A percentile compares a stretch with the other conserved stretches of the same genome.
These are phyloP conservation scores for Exophiala dermatitidis DNA, from an alignment of 2,329 filamentous ascomycete species.

Conservation along the genomic window DNA sequence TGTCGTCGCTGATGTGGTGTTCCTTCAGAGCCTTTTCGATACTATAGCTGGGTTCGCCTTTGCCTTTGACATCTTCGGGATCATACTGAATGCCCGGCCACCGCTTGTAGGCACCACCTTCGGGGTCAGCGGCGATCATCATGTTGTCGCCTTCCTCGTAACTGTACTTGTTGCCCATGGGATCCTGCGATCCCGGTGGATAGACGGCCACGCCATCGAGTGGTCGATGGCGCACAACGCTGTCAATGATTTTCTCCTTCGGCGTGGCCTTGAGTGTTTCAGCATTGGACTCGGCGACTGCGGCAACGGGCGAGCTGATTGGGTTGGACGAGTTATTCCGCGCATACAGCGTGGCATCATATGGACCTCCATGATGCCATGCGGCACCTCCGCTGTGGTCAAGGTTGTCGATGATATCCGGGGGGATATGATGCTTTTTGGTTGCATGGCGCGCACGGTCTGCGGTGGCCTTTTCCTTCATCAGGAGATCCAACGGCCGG, in stretches of 20 bases:
- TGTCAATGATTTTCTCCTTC: conserved; percentile 66
- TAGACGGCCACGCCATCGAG: conserved; percentile 71
- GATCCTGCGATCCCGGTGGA: conserved; percentile 65
- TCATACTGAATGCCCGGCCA: conserved; percentile 62
- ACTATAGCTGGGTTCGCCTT: conserved; percentile 68
- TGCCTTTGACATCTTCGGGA: conserved; percentile 72
- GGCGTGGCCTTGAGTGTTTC: conserved; percentile 78
- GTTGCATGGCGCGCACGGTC: conserved; percentile 59
- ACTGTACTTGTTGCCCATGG: conserved; percentile 61
- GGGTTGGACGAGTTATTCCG: conserved; percentile 57
- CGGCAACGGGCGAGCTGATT: conserved; percentile 57
- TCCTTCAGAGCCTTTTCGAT: conserved; percentile 62
- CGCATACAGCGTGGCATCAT: conserved; percentile 70
- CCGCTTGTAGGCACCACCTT: conserved; percentile 69
- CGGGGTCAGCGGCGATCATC: conserved; percentile 63
- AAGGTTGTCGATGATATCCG: conserved; percentile 74
- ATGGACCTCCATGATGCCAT: conserved; percentile 80
- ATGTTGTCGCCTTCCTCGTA: conserved; percentile 85
- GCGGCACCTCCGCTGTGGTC: conserved; percentile 44
- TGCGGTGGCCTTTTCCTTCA: conserved; percentile 22
- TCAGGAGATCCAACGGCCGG: conserved; percentile 24
- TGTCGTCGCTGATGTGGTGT: conserved; percentile 37
- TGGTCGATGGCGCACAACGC: conserved; percentile 64
- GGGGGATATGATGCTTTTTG: conserved; percentile 57
- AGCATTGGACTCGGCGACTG: conserved; percentile 63